These are phyloP conservation scores for Bruguiera sexangula DNA, from an alignment of 345 rosid species.

Conservation along the genomic window DNA sequence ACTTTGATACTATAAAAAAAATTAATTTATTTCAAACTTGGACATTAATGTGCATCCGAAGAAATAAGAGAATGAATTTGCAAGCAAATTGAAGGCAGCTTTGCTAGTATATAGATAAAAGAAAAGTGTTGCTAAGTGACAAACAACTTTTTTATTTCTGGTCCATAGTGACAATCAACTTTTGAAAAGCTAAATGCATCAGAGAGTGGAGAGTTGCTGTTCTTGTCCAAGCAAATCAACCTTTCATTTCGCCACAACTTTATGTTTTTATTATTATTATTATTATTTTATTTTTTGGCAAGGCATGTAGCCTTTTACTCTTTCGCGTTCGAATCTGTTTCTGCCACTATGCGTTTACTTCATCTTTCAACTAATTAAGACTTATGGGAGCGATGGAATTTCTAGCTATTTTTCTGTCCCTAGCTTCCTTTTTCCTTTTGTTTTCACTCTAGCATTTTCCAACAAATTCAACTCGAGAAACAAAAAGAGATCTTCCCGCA, in stretches of 20 bases:
- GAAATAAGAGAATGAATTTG: not conserved
- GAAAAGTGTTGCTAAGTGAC: constrained; percentile 12
- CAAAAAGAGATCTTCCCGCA: too few species aligned
- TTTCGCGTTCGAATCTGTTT: constrained; percentile 9
- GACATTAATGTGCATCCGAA: too few species aligned
- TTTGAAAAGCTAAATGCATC: constrained; percentile 16
- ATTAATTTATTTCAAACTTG: too few species aligned
- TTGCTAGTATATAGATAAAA: not conserved
- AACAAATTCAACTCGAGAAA: too few species aligned
- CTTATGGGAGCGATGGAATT: not conserved
- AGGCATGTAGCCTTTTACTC: not conserved
- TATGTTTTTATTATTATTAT: not conserved
- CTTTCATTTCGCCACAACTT: constrained; percentile 7
- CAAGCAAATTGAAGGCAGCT: not conserved
- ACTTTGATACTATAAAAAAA: too few species aligned
- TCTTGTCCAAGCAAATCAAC: constrained; percentile 19
- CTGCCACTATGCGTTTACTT: not conserved
- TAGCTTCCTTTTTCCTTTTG: not conserved
- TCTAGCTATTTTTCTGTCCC: not conserved
- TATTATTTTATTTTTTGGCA: too few species aligned
- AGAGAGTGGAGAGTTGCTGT: not conserved
- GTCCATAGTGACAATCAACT: constrained; percentile 18
- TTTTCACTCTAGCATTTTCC: not conserved
- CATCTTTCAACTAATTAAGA: too few species aligned
- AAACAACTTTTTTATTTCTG: not conserved